Evolutionary conservation across 176 grass and related monocot species (phyloP), one percentile per base, ranked within the genome.

Genomic region (Aegilops tauschii): DNA sequence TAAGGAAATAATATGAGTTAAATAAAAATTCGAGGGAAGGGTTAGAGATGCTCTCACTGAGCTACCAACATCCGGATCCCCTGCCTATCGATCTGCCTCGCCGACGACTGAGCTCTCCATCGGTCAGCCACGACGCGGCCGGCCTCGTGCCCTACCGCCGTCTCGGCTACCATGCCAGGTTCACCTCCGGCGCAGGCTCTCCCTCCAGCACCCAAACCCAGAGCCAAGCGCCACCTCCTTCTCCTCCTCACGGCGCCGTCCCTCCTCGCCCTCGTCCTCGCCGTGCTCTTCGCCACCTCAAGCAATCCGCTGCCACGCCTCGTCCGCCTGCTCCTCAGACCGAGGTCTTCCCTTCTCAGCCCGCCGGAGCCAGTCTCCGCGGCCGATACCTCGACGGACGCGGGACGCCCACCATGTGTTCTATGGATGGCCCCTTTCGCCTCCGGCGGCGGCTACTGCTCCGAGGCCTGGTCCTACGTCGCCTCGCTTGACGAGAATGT

Each of bases 381-480:
- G 5, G 8, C 1, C 0, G 21, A 32, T 40, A 12, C 74, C 12
- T 18, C 79, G 5, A 9, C 45, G 7, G 61, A 25, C 27, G 77
- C 83, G 27, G 68, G 14, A 81, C 88, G 75, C 93, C 79, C 82
- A 44, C 93, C 93, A 88, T 95, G 93, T 92, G 90, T 92, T 95
- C 93, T 89, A 44, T 95, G 90, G 93, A 95, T 95, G 93, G 90
- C 93, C 90, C 88, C 90, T 20, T 95, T 92, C 87, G 79, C 86
- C 50, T 95, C 93, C 2, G 78, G 90, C 79, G 93, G 93, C 23
- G 93, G 93, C 4, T 95, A 95, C 85, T 88, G 93, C 90, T 95
- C 93, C 64, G 93, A 92, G 77, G 93, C 93, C 6, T 94, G 93
- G 93, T 90, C 93, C 78, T 94, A 94, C 61, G 76, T 90, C 69